phyloP scores from a whole-genome alignment of 768 basidiomycete species.

The Pisolithus orientalis region DNA sequence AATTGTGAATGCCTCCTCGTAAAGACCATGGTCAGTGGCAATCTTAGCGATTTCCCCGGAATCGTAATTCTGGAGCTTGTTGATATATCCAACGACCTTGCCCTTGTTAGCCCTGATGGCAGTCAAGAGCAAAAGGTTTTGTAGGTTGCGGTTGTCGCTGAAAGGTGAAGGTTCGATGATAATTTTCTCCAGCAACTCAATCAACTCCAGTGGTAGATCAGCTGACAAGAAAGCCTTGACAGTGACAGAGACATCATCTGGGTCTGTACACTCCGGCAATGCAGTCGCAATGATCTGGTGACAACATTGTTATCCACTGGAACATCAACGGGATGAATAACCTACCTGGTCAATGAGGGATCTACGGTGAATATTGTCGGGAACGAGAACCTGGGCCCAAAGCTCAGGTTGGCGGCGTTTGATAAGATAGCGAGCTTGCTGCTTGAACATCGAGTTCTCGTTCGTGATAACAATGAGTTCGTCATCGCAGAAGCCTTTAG shows the following conservation, averaged over 20 bases:
- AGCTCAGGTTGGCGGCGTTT: conserved; percentile 93
- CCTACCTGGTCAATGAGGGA: conserved; percentile 86
- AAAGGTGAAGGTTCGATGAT: conserved; percentile 96
- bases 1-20: conserved; percentile 94
- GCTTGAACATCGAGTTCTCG: conserved; percentile 99
- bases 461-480: conserved; percentile 96
- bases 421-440: conserved; percentile 96
- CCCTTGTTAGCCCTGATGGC: conserved; percentile 97
- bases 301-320: background rate
- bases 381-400: conserved; percentile 90
- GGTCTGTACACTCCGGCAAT: conserved; percentile 93
- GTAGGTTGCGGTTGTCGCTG: conserved; percentile 94
- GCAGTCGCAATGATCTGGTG: conserved; percentile 85
- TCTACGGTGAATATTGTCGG: conserved; percentile 88
- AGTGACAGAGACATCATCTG: conserved; percentile 96
- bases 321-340: background rate
- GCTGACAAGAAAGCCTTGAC: conserved; percentile 98
- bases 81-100: conserved; percentile 97
- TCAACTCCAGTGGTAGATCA: conserved; percentile 93
- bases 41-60: conserved; percentile 92
- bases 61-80: conserved; percentile 95
- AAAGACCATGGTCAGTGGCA: conserved; percentile 91
- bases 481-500: conserved; percentile 97
- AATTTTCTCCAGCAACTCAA: conserved; percentile 97
- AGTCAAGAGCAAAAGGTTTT: conserved; percentile 91